phyloP scores from a whole-genome alignment of 2,329 filamentous ascomycete genomes.

The Pestalotiopsis sp. region DNA sequence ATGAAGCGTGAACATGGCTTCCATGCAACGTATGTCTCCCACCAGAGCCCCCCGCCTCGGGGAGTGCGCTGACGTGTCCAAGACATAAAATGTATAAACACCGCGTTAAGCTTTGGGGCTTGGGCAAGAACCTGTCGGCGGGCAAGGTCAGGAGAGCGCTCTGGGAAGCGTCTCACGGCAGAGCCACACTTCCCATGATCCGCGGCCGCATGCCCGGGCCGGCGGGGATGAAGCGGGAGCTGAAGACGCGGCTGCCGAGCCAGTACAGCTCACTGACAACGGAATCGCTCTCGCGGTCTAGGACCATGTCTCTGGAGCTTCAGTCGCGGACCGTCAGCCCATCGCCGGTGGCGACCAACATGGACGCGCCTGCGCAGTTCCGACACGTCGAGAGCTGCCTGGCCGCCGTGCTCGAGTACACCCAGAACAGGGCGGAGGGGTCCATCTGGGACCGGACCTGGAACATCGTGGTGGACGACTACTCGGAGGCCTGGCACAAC shows the following conservation, averaged over 20 bases:
- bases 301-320: not conserved
- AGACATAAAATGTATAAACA: conserved; percentile 9
- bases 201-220: conserved; percentile 1
- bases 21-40: conserved; percentile 9
- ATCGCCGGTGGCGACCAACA: not conserved
- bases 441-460: not conserved
- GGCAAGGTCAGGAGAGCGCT: conserved; percentile 42
- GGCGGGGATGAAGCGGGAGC: not conserved
- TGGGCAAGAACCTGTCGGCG: conserved; percentile 63
- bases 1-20: conserved; percentile 1
- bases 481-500: conserved; percentile 1
- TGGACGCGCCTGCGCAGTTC: not conserved
- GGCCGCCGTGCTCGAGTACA: conserved; percentile 4
- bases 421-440: not conserved
- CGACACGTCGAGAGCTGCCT: conserved; percentile 3
- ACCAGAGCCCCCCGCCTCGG: not conserved
- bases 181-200: not conserved
- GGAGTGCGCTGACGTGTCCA: not conserved
- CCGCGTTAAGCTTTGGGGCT: conserved; percentile 4
- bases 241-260: not conserved
- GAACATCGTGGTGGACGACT: not conserved
- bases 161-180: not conserved
- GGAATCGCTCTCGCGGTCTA: not conserved
- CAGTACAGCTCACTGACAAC: not conserved
- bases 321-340: not conserved